phyloP scores from a whole-genome alignment of 768 basidiomycete species.

The Russula sp. region DNA sequence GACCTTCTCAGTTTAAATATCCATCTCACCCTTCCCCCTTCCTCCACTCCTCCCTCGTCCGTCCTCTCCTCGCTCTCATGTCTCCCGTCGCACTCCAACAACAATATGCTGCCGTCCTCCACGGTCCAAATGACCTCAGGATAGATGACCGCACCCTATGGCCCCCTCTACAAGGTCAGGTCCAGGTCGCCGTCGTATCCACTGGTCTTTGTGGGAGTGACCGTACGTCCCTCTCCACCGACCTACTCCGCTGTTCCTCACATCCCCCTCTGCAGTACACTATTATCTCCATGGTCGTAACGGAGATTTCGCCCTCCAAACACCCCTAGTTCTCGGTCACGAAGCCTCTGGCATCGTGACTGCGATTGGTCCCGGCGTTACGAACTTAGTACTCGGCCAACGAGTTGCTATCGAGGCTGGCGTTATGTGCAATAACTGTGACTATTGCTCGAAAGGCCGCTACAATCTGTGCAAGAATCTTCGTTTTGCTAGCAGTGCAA shows the following conservation, averaged over 20 bases:
- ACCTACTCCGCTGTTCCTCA: neutral
- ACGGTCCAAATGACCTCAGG: slow-evolving; percentile 77
- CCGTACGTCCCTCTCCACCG: slow-evolving; percentile 37
- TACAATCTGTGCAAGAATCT: slow-evolving; percentile 92
- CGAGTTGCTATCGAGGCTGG: slow-evolving; percentile 93
- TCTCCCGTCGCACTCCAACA: slow-evolving; percentile 43
- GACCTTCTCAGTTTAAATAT: slow-evolving; percentile 24
- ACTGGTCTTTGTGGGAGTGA: slow-evolving; percentile 93
- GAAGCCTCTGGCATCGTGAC: slow-evolving; percentile 86
- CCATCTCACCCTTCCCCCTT: slow-evolving; percentile 18
- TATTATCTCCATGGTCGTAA: slow-evolving; percentile 88
- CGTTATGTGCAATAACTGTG: slow-evolving; percentile 74
- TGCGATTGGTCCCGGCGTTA: slow-evolving; percentile 70
- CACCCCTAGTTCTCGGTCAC: slow-evolving; percentile 88
- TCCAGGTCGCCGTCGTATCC: slow-evolving; percentile 68
- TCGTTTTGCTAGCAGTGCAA: slow-evolving; percentile 85
- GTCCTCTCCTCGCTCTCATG: slow-evolving; percentile 28
- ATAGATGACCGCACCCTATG: slow-evolving; percentile 66
- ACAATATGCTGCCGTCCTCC: slow-evolving; percentile 71
- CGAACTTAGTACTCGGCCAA: slow-evolving; percentile 61
- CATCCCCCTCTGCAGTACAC: slow-evolving; percentile 51
- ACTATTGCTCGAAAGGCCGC: slow-evolving; percentile 61
- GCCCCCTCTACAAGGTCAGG: slow-evolving; percentile 65
- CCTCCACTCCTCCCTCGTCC: slow-evolving; percentile 21
- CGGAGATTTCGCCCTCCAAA: slow-evolving; percentile 81